Conservation (phyloP, 2,329 filamentous ascomycete genomes). For the Cytospora piceae region DNA sequence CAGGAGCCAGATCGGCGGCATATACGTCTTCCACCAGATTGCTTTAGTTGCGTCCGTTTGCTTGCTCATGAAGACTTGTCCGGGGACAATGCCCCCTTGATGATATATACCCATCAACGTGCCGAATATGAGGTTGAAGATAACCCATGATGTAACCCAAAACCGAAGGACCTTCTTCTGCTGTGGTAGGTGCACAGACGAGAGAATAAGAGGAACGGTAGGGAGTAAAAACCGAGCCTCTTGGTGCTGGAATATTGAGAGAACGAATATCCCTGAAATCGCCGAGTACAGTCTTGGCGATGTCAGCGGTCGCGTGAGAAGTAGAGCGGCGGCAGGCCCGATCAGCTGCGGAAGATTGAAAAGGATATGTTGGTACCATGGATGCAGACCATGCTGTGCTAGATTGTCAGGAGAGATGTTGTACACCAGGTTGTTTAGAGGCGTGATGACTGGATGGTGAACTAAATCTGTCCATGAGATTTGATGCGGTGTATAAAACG, state of each 20-base stretch:
- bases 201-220: slow-evolving; percentile 75
- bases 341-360: slow-evolving; percentile 73
- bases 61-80: slow-evolving; percentile 73
- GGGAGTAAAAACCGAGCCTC: slow-evolving; percentile 80
- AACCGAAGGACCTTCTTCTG: slow-evolving; percentile 51
- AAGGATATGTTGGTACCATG: slow-evolving; percentile 76
- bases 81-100: slow-evolving; percentile 77
- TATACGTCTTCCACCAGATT: slow-evolving; percentile 87
- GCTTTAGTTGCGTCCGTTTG: slow-evolving; percentile 70
- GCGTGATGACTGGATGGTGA: slow-evolving; percentile 70
- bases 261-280: slow-evolving; percentile 68
- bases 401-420: slow-evolving; percentile 73
- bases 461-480: slow-evolving; percentile 69
- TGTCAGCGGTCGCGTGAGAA: slow-evolving; percentile 60
- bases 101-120: slow-evolving; percentile 80
- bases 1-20: slow-evolving; percentile 78
- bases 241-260: slow-evolving; percentile 78
- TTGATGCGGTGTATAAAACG: slow-evolving; percentile 72
- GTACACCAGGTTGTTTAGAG: slow-evolving; percentile 77
- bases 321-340: slow-evolving; percentile 67
- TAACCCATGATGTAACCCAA: slow-evolving; percentile 67
- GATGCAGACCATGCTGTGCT: slow-evolving; percentile 75
- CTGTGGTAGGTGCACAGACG: slow-evolving; percentile 70
- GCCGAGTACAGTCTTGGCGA: slow-evolving; percentile 73
- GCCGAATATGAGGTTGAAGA: slow-evolving; percentile 71